Percentiles rank a stretch among this genome's conserved stretches.
These are phyloP conservation scores for Botrytis byssoidea DNA, from an alignment of 2,329 filamentous ascomycete species.

Conservation along the genomic window DNA sequence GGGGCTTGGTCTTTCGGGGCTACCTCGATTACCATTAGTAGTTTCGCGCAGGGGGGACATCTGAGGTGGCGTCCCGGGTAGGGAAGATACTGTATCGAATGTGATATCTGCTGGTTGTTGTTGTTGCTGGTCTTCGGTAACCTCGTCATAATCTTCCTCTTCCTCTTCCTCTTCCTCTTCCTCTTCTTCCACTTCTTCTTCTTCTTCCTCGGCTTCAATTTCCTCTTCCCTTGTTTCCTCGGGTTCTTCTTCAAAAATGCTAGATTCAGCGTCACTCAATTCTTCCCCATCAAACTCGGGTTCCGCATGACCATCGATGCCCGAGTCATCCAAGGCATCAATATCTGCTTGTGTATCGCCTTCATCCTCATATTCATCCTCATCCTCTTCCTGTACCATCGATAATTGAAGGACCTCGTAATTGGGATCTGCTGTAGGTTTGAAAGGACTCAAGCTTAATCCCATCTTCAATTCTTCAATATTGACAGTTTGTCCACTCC, in stretches of 20 bases:
- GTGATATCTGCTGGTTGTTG: slow-evolving; percentile 29
- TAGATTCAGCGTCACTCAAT: slow-evolving; percentile 37
- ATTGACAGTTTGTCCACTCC: slow-evolving; percentile 67
- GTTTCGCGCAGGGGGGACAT: slow-evolving; percentile 48
- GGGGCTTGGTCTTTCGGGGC: slow-evolving; percentile 32
- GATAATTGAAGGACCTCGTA: slow-evolving; percentile 39
- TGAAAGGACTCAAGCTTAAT: slow-evolving; percentile 60
- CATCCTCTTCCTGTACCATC: slow-evolving; percentile 26
- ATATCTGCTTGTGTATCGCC: slow-evolving; percentile 40
- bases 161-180: slow-evolving; percentile 40
- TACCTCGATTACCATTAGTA: slow-evolving; percentile 31
- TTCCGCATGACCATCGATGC: slow-evolving; percentile 27
- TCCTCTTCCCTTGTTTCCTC: slow-evolving; percentile 36
- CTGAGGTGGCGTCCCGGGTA: slow-evolving; percentile 34
- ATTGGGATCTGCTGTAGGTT: slow-evolving; percentile 53
- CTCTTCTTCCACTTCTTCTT: slow-evolving; percentile 48
- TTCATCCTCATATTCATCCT: slow-evolving; percentile 30
- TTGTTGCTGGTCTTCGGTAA: slow-evolving; percentile 32
- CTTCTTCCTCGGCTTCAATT: slow-evolving; percentile 42
- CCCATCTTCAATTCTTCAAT: slow-evolving; percentile 67
- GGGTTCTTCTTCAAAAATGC: slow-evolving; percentile 50
- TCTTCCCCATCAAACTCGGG: slow-evolving; percentile 34
- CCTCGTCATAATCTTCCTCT: slow-evolving; percentile 34
- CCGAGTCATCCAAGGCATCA: slow-evolving; percentile 38
- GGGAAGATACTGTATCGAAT: slow-evolving; percentile 33